Percentiles rank a stretch among this genome's conserved stretches.
Evolutionary conservation across 495 filamentous ascomycete species (phyloP).

Genomic region (Amphirosellinia nigrospora): DNA sequence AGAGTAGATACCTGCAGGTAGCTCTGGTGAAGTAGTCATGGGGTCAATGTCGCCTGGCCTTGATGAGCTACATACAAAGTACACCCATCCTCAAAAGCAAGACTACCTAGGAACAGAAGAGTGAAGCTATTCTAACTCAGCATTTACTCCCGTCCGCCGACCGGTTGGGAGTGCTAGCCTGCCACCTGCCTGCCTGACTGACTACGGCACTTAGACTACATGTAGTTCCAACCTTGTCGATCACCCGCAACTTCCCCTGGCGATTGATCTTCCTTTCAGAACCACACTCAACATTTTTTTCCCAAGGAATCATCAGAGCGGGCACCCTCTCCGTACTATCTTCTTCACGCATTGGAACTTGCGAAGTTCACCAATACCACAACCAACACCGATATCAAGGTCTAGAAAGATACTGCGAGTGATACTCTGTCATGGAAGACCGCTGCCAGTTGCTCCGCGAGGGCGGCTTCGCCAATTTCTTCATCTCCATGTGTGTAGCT

Average conservation of each 20-base stretch:
- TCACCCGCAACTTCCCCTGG: conserved; percentile 10
- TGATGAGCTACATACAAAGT: too few relatives aligned
- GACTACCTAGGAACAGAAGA: not conserved
- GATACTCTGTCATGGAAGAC: conserved; percentile 43
- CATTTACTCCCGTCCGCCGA: not conserved
- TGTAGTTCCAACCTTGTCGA: conserved; percentile 15
- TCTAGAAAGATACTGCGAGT: not conserved
- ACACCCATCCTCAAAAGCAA: not conserved
- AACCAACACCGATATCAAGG: not conserved
- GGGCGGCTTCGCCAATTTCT: conserved; percentile 63
- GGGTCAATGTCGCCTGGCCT: not conserved
- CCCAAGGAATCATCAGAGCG: not conserved
- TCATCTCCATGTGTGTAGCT: conserved; percentile 62
- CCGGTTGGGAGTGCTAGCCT: not conserved
- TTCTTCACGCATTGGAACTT: not conserved
- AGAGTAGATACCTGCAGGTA: not conserved
- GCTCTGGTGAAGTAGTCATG: not conserved
- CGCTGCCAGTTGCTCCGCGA: conserved; percentile 59
- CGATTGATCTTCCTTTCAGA: not conserved
- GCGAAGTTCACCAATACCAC: not conserved
- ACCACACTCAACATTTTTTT: not conserved
- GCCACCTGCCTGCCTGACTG: not conserved
- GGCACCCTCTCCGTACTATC: not conserved
- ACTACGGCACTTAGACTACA: not conserved
- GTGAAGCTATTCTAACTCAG: not conserved